Evolutionary conservation across 1,139 yeast genomes (phyloP), one percentile per base, ranked within the genome.

Genomic region (Saccharomycopsis hybrid): DNA sequence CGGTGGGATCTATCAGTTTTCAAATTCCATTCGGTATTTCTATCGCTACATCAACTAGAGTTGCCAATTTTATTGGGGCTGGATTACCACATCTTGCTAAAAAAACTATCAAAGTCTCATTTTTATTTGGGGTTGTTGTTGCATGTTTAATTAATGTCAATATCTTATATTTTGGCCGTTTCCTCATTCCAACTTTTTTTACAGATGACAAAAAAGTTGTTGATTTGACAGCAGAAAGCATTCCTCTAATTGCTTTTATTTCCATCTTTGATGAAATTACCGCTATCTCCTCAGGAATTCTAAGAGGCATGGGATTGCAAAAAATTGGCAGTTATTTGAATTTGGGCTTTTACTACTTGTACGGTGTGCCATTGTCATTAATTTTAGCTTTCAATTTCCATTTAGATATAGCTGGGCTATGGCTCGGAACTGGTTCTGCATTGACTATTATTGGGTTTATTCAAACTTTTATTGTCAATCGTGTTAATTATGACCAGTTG

Each of bases 281-380:
- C 28, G 84, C 89, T 11, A 88, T 87, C 2, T 85, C 90, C 3
- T 86, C 88, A 52, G 95, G 96, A 1, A 78, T 88, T 46, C 66
- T 89, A 49, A 71, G 96, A 55, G 96, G 96, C 3, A 85, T 85
- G 62, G 97, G 96, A 0, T 73, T 82, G 62, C 97, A 89, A 64
- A 78, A 79, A 50, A 72, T 87, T 45, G 97, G 96, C 0, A 94
- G 96, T 1, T 67, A 80, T 36, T 74, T 88, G 44, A 89, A 87
- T 61, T 71, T 89, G 52, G 65, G 85, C n/a, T 81, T 85, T 1
- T 89, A 89, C 65, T 88, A 88, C 63, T 62, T 70, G 1, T 63
- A 80, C 48, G 88, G 85, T 2, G 69, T 83, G 18, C 97, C 97
- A 0, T 61, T 85, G 29, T 89, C 90, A 0, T 65, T 85, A 53